phyloP scores from a whole-genome alignment of 176 grass and related monocot genomes.

The Rhipidocladum racemiflorum region DNA sequence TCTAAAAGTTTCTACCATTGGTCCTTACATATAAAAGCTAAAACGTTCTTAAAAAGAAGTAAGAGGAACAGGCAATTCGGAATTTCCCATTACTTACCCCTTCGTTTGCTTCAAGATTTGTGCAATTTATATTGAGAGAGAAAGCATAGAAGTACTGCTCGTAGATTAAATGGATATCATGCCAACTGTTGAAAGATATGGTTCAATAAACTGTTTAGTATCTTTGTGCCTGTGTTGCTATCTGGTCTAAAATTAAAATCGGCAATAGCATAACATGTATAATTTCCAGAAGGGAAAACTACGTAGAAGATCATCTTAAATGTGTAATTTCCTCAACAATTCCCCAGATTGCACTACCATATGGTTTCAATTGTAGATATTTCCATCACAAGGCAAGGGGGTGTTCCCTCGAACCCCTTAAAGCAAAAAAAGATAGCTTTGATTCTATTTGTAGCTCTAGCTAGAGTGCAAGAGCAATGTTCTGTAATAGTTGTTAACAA shows the following conservation, averaged over 20 bases:
- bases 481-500: background rate
- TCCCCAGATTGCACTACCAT: background rate
- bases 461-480: background rate
- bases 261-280: background rate
- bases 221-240: background rate
- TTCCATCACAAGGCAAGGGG: background rate
- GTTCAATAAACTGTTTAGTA: background rate
- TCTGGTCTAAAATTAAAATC: background rate
- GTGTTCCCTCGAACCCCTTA: background rate
- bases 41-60: background rate
- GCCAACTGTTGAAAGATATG: background rate
- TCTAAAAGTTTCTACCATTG: too few relatives aligned
- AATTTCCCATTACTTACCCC: too few relatives aligned
- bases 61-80: background rate
- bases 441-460: slow-evolving; percentile 7
- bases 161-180: background rate
- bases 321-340: background rate
- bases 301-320: background rate
- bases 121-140: too few relatives aligned
- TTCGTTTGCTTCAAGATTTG: too few relatives aligned
- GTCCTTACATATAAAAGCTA: background rate
- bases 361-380: background rate
- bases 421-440: background rate
- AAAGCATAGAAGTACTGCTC: too few relatives aligned
- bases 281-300: background rate